Evolutionary conservation across 805 yeast species (phyloP), one percentile per base, ranked within the genome.

Genomic region (Saccharomyces cerevisiae): DNA sequence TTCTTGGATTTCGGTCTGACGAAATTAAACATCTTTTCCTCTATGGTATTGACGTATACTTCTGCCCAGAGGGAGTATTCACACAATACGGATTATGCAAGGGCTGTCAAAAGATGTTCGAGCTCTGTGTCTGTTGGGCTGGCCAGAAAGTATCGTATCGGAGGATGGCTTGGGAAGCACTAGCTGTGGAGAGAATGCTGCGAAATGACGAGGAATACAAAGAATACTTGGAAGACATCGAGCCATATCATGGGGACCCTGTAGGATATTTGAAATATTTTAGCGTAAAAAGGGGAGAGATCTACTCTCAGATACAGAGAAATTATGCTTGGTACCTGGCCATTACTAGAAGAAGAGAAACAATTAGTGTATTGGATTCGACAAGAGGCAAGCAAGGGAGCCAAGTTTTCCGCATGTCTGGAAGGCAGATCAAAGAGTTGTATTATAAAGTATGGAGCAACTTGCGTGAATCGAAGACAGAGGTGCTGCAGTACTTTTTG

Each of bases 301-400:
- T 22, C 49, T 24, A 47, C 31, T 21, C 22, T 17, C 49, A 47
- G 49, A 47, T 47, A 47, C 31, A 46, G 17, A 46, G 17, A 47
- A 47, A 47, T 21, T n/a, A 47, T 24, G 49, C 49, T 47, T 47
- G 49, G 31, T 47, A 26, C 49, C 49, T 47, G 49, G 49, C 22
- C 24, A 47, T 47, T 47, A 47, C 49, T 26, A 47, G 49, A n/a
- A 47, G 22, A 47, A 47, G 49, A 17, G 31, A 47, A 47, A 47
- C 49, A 26, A 47, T 47, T 47, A 47, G 49, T 47, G 31, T 47
- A 22, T 47, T 47, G 30, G 30, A 47, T 21, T 47, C 49, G 10
- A 47, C 22, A 24, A 47, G 49, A 29, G 31, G 31, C 32, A 22
- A 22, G 49, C n/a, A 22, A 47, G 49, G 22, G 22, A 47, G 49